These are phyloP conservation scores for Austropuccinia psidii DNA, from an alignment of 1,284 basidiomycete genomes.

Conservation along the genomic window DNA sequence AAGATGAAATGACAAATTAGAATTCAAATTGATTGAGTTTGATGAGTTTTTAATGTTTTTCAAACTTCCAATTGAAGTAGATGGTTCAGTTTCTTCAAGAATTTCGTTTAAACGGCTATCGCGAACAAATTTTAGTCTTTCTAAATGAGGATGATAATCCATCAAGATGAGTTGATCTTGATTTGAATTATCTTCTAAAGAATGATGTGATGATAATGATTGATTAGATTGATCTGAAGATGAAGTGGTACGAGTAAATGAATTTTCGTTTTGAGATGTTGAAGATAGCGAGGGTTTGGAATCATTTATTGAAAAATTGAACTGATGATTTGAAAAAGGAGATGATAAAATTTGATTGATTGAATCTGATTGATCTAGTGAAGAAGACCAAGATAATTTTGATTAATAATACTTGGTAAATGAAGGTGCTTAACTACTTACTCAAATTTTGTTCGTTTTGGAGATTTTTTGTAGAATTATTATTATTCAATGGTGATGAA, in stretches of 20 bases:
- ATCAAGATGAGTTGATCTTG: neutral
- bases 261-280: neutral
- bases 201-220: neutral
- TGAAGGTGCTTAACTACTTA: neutral
- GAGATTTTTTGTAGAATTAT: neutral
- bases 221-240: neutral
- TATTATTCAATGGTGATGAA: neutral
- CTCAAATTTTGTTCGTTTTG: neutral
- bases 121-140: conserved; percentile 6
- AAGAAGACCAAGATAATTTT: too few species aligned
- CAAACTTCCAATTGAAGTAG: conserved; percentile 8
- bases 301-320: neutral
- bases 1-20: too few species aligned
- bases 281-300: neutral
- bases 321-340: neutral
- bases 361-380: neutral
- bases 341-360: neutral
- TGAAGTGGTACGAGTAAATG: conserved; percentile 13
- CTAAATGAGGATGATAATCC: conserved; percentile 5
- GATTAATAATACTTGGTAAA: too few species aligned
- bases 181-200: neutral
- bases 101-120: conserved; percentile 26
- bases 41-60: neutral
- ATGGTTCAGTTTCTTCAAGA: conserved; percentile 26
- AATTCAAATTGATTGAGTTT: neutral